A percentile compares a stretch with the other conserved stretches of the same genome.
Conservation (phyloP, 2,329 filamentous ascomycete genomes). For the Coleophoma cylindrospora region DNA sequence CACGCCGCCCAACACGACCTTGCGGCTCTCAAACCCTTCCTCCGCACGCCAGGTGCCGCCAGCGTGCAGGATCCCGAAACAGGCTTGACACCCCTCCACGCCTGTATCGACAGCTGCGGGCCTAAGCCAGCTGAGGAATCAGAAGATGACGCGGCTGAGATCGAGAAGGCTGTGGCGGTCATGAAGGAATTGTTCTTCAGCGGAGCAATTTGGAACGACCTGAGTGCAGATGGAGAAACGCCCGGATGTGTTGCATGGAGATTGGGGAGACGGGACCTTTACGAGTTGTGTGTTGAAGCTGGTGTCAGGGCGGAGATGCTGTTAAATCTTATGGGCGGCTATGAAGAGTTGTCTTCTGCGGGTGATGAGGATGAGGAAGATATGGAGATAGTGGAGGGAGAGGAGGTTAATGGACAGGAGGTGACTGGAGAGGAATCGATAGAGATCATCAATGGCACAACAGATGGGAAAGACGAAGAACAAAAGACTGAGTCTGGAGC, state of each 20-base stretch:
- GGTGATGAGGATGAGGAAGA: constrained; percentile 39
- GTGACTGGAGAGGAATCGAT: constrained; percentile 15
- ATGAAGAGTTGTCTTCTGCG: constrained; percentile 60
- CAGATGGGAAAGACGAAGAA: constrained; percentile 14
- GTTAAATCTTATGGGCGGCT: constrained; percentile 75
- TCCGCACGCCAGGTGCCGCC: constrained; percentile 42
- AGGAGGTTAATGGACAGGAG: constrained; percentile 19
- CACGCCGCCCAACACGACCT: constrained; percentile 57
- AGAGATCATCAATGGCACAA: constrained; percentile 15
- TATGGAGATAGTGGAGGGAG: constrained; percentile 23
- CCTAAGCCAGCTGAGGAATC: constrained; percentile 22
- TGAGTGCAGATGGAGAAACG: constrained; percentile 82
- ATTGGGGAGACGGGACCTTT: constrained; percentile 65
- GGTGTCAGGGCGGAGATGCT: constrained; percentile 88
- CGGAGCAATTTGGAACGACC: constrained; percentile 96
- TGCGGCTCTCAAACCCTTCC: constrained; percentile 22
- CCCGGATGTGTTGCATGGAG: constrained; percentile 79
- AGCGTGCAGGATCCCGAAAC: constrained; percentile 81
- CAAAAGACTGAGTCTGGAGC: not conserved
- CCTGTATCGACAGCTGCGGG: constrained; percentile 75
- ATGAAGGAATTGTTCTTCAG: constrained; percentile 75
- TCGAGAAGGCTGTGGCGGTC: constrained; percentile 61
- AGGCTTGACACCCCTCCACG: constrained; percentile 82
- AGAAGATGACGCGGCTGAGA: constrained; percentile 28
- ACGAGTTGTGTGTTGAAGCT: constrained; percentile 80